These are phyloP conservation scores for Candida chilensis DNA, from an alignment of 805 yeast genomes.

Conservation along the genomic window DNA sequence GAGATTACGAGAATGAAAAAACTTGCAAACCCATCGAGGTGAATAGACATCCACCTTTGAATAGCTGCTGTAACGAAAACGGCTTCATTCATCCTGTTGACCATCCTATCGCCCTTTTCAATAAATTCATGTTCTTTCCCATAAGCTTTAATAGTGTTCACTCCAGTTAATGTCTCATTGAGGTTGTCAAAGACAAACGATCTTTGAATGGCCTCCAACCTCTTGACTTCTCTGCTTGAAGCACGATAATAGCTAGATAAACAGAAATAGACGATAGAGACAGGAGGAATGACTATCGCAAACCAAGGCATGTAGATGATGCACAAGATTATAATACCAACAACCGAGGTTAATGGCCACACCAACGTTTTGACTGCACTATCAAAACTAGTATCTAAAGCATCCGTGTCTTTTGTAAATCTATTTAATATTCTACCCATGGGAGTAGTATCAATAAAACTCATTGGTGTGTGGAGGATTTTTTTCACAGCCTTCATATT, in stretches of 20 bases:
- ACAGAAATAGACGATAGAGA: conserved; percentile 14
- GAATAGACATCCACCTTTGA: conserved; percentile 27
- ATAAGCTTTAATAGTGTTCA: conserved; percentile 26
- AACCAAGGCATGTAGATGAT: conserved; percentile 29
- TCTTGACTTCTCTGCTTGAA: conserved; percentile 25
- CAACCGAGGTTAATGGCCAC: conserved; percentile 27
- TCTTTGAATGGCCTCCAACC: conserved; percentile 28
- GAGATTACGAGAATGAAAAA: conserved; percentile 17
- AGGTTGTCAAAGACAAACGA: conserved; percentile 29
- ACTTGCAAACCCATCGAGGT: conserved; percentile 20
- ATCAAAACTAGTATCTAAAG: conserved; percentile 34
- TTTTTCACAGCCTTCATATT: conserved; percentile 26
- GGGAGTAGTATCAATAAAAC: conserved; percentile 31
- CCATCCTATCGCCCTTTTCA: conserved; percentile 12
- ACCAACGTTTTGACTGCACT: conserved; percentile 30
- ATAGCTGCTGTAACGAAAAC: conserved; percentile 22
- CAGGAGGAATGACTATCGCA: conserved; percentile 24
- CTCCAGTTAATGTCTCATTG: conserved; percentile 25
- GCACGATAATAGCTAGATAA: conserved; percentile 25
- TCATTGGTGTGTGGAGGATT: conserved; percentile 31
- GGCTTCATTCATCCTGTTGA: conserved; percentile 28
- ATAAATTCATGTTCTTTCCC: conserved; percentile 15
- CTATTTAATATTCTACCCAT: conserved; percentile 33
- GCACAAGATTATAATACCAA: conserved; percentile 25
- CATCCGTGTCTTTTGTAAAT: conserved; percentile 34